Evolutionary conservation across 768 basidiomycete genomes (phyloP).

Genomic region (Pleurotus cornucopiae): DNA sequence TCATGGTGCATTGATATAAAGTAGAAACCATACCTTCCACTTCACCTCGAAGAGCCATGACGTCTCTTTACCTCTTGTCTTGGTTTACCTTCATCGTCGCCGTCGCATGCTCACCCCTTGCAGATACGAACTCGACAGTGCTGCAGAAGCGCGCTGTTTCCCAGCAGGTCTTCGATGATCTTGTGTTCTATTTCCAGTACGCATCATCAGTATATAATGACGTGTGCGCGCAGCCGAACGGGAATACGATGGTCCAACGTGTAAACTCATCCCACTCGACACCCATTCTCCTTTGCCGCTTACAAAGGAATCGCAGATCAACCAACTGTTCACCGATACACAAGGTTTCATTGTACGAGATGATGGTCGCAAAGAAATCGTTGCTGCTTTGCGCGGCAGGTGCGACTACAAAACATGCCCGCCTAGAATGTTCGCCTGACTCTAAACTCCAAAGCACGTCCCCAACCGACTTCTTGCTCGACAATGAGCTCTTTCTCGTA

Average conservation of each 20-base stretch:
- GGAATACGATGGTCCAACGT: constrained; percentile 35
- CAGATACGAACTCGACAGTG: too few relatives aligned
- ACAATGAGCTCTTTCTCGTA: constrained; percentile 35
- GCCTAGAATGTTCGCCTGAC: too few relatives aligned
- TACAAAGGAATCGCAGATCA: constrained; percentile 26
- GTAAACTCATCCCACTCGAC: constrained; percentile 12
- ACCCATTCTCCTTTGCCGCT: background rate
- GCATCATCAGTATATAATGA: constrained; percentile 45
- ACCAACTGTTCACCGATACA: constrained; percentile 36
- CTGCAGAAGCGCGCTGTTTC: background rate
- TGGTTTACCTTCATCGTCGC: too few relatives aligned
- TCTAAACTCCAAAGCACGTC: constrained; percentile 27
- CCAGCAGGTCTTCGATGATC: constrained; percentile 32
- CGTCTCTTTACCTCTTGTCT: too few relatives aligned
- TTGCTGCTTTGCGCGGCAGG: constrained; percentile 50
- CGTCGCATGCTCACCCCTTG: too few relatives aligned
- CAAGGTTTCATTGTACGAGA: constrained; percentile 51
- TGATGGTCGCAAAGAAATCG: constrained; percentile 37
- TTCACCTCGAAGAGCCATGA: too few relatives aligned
- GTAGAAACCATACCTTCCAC: too few relatives aligned
- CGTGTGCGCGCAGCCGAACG: constrained; percentile 47
- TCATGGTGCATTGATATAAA: too few relatives aligned
- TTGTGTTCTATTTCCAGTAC: constrained; percentile 53
- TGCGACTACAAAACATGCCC: constrained; percentile 13
- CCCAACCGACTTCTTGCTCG: constrained; percentile 36